These are phyloP conservation scores for Sporisorium graminicola DNA, from an alignment of 1,284 basidiomycete genomes.

Conservation along the genomic window DNA sequence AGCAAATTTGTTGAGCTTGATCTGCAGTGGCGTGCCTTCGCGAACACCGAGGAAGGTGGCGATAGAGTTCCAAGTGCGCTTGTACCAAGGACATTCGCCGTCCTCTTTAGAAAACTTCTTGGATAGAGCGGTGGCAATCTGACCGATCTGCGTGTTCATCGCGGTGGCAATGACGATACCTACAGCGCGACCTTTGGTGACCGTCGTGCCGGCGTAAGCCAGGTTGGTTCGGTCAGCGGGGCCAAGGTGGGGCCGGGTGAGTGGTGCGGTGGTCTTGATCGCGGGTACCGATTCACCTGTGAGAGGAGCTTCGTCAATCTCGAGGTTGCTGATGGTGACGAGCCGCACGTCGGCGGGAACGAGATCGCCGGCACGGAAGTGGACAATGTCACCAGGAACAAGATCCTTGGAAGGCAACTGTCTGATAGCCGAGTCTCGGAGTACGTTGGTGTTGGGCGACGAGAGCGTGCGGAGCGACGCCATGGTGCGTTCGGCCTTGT, in stretches of 20 bases:
- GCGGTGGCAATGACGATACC: slow-evolving; percentile 62
- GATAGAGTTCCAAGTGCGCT: slow-evolving; percentile 53
- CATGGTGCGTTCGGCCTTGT: slow-evolving; percentile 64
- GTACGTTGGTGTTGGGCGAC: slow-evolving; percentile 58
- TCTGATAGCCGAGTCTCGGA: slow-evolving; percentile 43
- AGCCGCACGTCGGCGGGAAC: slow-evolving; percentile 63
- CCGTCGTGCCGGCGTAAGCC: slow-evolving; percentile 59
- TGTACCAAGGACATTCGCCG: slow-evolving; percentile 33
- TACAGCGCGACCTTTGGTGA: slow-evolving; percentile 62
- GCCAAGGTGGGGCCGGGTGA: slow-evolving; percentile 48
- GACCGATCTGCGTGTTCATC: slow-evolving; percentile 61
- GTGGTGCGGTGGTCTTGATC: slow-evolving; percentile 49
- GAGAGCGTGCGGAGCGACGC: slow-evolving; percentile 61
- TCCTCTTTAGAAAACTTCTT: slow-evolving; percentile 32
- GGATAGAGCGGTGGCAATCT: slow-evolving; percentile 61
- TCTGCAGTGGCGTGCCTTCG: slow-evolving; percentile 76
- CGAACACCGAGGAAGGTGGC: slow-evolving; percentile 71
- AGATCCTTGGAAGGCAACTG: slow-evolving; percentile 39
- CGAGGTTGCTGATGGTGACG: slow-evolving; percentile 59
- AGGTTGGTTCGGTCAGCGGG: slow-evolving; percentile 61
- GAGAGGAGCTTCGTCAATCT: slow-evolving; percentile 64
- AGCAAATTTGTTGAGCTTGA: slow-evolving; percentile 76
- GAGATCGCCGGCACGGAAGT: slow-evolving; percentile 59
- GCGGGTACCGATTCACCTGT: slow-evolving; percentile 64
- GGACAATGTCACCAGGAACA: slow-evolving; percentile 74